A percentile compares a stretch with the other conserved stretches of the same genome.
These are phyloP conservation scores for Pyrenophora tritici-repentis DNA, from an alignment of 2,329 filamentous ascomycete genomes.

Conservation along the genomic window DNA sequence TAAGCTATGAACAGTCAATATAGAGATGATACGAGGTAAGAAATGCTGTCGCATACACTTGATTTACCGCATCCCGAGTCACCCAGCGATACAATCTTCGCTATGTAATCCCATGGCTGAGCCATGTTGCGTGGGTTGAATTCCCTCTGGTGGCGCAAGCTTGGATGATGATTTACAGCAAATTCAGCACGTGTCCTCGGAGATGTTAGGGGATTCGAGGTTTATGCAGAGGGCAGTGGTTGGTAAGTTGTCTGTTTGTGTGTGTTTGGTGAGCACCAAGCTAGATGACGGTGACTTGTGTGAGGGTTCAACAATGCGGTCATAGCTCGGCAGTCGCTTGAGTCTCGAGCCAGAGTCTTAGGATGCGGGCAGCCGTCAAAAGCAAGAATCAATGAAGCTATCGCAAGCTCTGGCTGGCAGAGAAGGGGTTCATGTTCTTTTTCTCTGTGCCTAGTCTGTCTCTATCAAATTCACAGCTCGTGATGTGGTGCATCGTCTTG, in stretches of 20 bases:
- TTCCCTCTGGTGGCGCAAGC: neutral
- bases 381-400: neutral
- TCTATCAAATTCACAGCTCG: too few species aligned
- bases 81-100: conserved; percentile 97
- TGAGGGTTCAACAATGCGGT: conserved; percentile 22
- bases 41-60: conserved; percentile 51
- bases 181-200: neutral
- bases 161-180: neutral
- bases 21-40: neutral
- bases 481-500: too few species aligned
- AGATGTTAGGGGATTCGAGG: too few species aligned
- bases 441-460: too few species aligned
- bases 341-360: conserved; percentile 1
- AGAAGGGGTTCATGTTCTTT: too few species aligned
- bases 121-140: conserved; percentile 44
- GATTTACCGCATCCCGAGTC: conserved; percentile 97
- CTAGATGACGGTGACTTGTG: conserved; percentile 7
- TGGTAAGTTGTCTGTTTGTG: neutral
- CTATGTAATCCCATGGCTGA: conserved; percentile 95
- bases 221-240: neutral
- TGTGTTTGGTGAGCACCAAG: conserved; percentile 7
- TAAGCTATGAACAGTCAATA: conserved; percentile 61
- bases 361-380: neutral
- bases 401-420: neutral
- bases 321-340: conserved; percentile 20